phyloP scores from a whole-genome alignment of 371 early-diverging fungal genomes.

The Lichtheimia ornata region DNA sequence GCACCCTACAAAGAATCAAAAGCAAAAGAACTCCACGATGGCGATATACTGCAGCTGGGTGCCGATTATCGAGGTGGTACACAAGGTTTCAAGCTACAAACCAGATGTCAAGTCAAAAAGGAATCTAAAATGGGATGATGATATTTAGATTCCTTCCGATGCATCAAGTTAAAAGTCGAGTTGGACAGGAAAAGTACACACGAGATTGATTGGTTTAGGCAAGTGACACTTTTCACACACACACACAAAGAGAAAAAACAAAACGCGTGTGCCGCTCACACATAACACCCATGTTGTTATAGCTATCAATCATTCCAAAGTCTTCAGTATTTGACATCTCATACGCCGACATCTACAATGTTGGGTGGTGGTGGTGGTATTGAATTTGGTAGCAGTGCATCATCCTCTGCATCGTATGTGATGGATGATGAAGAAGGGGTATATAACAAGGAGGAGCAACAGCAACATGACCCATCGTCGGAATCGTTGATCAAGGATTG shows the following conservation, averaged over 20 bases:
- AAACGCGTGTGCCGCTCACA: too few species aligned
- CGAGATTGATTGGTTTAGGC: conserved; percentile 10
- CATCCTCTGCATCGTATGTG: too few species aligned
- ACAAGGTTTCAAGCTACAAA: conserved; percentile 7
- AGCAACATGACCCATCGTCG: not conserved
- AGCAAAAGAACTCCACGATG: conserved; percentile 80
- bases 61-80: conserved; percentile 65
- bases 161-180: conserved; percentile 76
- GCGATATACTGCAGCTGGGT: conserved; percentile 91
- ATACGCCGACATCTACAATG: not conserved
- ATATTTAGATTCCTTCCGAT: conserved; percentile 58
- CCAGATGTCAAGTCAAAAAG: not conserved
- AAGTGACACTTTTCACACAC: not conserved
- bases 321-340: not conserved
- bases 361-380: not conserved
- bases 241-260: too few species aligned
- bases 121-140: not conserved
- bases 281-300: not conserved
- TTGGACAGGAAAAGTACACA: conserved; percentile 52
- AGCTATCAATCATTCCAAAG: not conserved
- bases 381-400: conserved; percentile 1
- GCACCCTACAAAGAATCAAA: conserved; percentile 81
- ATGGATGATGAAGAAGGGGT: too few species aligned
- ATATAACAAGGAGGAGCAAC: not conserved
- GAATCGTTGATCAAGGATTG: conserved; percentile 64